Conservation (phyloP, 495 filamentous ascomycete genomes). For the Chaetomium tenue region DNA sequence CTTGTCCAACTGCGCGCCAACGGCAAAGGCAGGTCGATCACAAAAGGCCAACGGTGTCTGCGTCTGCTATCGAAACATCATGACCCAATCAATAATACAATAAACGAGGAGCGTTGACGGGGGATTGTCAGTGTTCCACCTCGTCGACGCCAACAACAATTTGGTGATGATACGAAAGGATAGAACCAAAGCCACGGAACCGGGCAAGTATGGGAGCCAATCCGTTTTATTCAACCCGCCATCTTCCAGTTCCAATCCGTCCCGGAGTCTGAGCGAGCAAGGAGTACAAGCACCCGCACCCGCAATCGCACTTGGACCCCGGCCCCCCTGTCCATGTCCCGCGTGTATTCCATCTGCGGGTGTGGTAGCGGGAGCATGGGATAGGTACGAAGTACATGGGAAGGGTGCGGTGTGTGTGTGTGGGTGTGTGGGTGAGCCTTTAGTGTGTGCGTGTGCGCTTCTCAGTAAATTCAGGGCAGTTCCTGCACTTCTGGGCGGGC, state of each 20-base stretch:
- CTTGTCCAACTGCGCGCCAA: conserved; percentile 7
- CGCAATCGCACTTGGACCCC: not conserved
- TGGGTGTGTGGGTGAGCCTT: too few relatives aligned
- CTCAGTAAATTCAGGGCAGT: not conserved
- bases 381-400: not conserved
- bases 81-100: not conserved
- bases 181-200: conserved; percentile 12
- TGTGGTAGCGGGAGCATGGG: conserved; percentile 5
- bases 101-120: not conserved
- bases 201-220: conserved; percentile 5
- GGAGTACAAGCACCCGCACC: conserved; percentile 3
- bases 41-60: conserved; percentile 8
- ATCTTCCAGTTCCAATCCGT: not conserved
- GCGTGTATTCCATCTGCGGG: conserved; percentile 11
- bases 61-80: conserved; percentile 19
- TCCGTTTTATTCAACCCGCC: conserved; percentile 23
- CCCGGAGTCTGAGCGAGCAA: not conserved
- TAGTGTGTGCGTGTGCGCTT: conserved; percentile 1
- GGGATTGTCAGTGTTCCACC: not conserved
- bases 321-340: conserved; percentile 12
- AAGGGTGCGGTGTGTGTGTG: too few relatives aligned
- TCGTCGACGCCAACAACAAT: conserved; percentile 8
- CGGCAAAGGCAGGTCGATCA: conserved; percentile 10
- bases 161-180: not conserved
- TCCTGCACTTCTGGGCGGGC: not conserved